Evolutionary conservation across 768 basidiomycete genomes (phyloP).

Genomic region (Dentipellis fragilis): DNA sequence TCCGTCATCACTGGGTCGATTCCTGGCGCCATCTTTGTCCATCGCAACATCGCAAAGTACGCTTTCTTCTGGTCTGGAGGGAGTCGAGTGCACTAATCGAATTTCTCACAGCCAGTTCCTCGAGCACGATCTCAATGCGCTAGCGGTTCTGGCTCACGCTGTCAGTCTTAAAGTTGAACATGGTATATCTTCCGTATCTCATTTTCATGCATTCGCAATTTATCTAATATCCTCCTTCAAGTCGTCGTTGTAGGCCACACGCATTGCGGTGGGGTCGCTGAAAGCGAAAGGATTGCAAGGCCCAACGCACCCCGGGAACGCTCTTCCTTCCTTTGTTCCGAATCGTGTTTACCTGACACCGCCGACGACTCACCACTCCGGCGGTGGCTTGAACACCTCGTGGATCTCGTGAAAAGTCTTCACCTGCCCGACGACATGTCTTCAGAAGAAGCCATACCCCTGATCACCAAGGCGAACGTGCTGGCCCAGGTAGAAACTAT

Average conservation of each 20-base stretch:
- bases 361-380: slow-evolving; percentile 34
- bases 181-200: slow-evolving; percentile 38
- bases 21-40: slow-evolving; percentile 77
- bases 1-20: slow-evolving; percentile 54
- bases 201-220: slow-evolving; percentile 6
- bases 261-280: slow-evolving; percentile 67
- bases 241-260: slow-evolving; percentile 81
- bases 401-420: slow-evolving; percentile 37
- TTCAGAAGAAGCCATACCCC: slow-evolving; percentile 23
- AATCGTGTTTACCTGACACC: not conserved
- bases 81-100: not conserved
- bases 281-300: slow-evolving; percentile 36
- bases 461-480: slow-evolving; percentile 12
- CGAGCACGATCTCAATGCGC: slow-evolving; percentile 56
- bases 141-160: slow-evolving; percentile 68
- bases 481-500: slow-evolving; percentile 19
- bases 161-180: slow-evolving; percentile 67
- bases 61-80: slow-evolving; percentile 16
- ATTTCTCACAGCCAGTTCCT: slow-evolving; percentile 52
- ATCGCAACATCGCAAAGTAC: slow-evolving; percentile 85
- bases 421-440: slow-evolving; percentile 22
- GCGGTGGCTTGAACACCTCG: slow-evolving; percentile 66
- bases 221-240: slow-evolving; percentile 18
- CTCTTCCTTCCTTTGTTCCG: too few species aligned
- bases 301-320: slow-evolving; percentile 15